Evolutionary conservation across 306 rosid species (phyloP).

Genomic region (Ormosia semicastrata): DNA sequence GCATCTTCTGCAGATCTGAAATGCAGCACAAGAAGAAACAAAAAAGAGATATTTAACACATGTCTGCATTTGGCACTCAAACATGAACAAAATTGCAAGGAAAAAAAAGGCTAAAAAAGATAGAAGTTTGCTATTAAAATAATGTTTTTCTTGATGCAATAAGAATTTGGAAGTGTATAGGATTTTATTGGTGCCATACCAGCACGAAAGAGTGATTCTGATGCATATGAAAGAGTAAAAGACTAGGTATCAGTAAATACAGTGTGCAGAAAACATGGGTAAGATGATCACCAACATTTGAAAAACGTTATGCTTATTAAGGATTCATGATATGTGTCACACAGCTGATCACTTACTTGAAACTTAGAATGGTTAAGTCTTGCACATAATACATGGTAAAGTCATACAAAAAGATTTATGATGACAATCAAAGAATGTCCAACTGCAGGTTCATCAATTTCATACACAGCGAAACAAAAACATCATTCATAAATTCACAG

Average conservation of each 20-base stretch:
- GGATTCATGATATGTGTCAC: neutral
- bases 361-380: neutral
- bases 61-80: slow-evolving; percentile 4
- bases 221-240: neutral
- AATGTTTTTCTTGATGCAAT: neutral
- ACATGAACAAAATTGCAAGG: neutral
- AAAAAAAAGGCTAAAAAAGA: neutral
- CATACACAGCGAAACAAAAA: neutral
- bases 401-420: neutral
- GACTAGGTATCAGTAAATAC: neutral
- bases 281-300: neutral
- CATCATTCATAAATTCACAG: neutral
- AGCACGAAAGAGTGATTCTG: neutral
- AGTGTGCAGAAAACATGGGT: neutral
- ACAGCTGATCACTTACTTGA: neutral
- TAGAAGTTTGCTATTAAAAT: neutral
- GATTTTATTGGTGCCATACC: neutral
- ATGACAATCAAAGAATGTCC: neutral
- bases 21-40: slow-evolving; percentile 12
- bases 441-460: neutral
- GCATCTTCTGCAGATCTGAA: slow-evolving; percentile 92
- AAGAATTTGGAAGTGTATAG: neutral
- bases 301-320: neutral
- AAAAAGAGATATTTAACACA: slow-evolving; percentile 19
- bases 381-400: neutral